phyloP scores from a whole-genome alignment of 768 basidiomycete genomes.

The Suillus lakei region DNA sequence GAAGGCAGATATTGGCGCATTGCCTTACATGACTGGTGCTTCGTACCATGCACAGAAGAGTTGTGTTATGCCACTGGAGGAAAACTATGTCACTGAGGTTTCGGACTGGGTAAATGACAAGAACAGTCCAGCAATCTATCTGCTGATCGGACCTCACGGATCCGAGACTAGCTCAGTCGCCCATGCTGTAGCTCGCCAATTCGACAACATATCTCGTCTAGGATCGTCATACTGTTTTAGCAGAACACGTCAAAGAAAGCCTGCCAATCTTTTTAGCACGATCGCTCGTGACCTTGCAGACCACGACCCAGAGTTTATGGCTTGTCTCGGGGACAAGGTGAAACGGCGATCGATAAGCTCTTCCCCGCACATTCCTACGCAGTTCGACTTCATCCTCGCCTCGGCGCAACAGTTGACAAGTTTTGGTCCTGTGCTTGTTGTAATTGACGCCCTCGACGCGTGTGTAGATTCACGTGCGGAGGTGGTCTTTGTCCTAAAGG shows the following conservation, averaged over 20 bases:
- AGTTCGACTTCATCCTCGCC: constrained; percentile 9
- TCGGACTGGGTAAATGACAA: constrained; percentile 17
- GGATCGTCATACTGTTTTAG: constrained; percentile 24
- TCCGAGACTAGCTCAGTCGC: constrained; percentile 25
- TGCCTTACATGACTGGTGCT: constrained; percentile 4
- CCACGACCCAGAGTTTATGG: constrained; percentile 10
- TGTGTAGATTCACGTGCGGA: constrained; percentile 7
- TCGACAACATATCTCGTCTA: constrained; percentile 15
- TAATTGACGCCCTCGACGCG: constrained; percentile 33
- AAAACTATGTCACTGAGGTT: constrained; percentile 15
- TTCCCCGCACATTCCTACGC: neutral
- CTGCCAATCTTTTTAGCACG: constrained; percentile 19
- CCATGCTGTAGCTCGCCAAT: constrained; percentile 12
- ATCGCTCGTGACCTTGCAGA: constrained; percentile 28
- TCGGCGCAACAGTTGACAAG: neutral
- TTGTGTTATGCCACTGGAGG: constrained; percentile 15
- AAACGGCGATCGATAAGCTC: neutral
- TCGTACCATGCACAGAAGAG: constrained; percentile 3
- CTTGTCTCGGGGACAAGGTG: neutral
- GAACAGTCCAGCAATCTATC: constrained; percentile 10
- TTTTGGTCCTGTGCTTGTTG: constrained; percentile 22
- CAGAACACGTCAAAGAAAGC: constrained; percentile 1
- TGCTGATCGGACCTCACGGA: constrained; percentile 17
- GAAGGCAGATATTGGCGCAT: neutral
- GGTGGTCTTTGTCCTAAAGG: constrained; percentile 35